A percentile compares a stretch with the other conserved stretches of the same genome.
Evolutionary conservation across 805 yeast genomes (phyloP).

Genomic region (Kodamaea jinghongensis): DNA sequence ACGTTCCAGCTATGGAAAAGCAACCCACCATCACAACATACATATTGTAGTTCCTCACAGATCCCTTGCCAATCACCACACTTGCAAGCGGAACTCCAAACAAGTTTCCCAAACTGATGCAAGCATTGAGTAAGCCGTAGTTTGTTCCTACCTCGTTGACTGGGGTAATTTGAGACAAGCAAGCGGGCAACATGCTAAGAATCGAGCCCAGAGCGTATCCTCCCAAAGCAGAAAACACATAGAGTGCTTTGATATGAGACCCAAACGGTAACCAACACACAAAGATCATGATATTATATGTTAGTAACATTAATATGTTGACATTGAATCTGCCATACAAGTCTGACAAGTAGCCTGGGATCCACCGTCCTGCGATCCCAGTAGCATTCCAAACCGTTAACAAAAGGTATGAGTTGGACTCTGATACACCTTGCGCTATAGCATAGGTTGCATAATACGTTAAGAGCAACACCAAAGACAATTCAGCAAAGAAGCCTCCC

Average conservation of each 20-base stretch:
- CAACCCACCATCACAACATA: constrained; percentile 33
- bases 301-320: constrained; percentile 29
- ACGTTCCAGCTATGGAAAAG: constrained; percentile 25
- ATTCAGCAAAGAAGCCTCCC: constrained; percentile 33
- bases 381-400: constrained; percentile 30
- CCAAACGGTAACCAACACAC: constrained; percentile 38
- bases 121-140: constrained; percentile 33
- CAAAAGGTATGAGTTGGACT: constrained; percentile 26
- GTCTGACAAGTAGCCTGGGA: constrained; percentile 31
- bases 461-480: constrained; percentile 25
- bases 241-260: constrained; percentile 20
- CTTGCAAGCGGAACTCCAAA: constrained; percentile 36
- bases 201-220: constrained; percentile 37
- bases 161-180: constrained; percentile 21
- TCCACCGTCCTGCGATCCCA: constrained; percentile 31
- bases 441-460: constrained; percentile 36
- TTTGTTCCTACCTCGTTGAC: constrained; percentile 36
- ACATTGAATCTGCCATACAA: constrained; percentile 29
- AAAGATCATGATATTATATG: constrained; percentile 24
- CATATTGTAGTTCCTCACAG: constrained; percentile 23
- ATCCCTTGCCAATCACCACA: constrained; percentile 27
- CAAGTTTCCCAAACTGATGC: constrained; percentile 30
- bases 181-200: constrained; percentile 34
- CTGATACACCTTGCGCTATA: constrained; percentile 28
- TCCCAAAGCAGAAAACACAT: constrained; percentile 32